These are phyloP conservation scores for Auricularia heimuer DNA, from an alignment of 768 basidiomycete genomes.

Conservation along the genomic window DNA sequence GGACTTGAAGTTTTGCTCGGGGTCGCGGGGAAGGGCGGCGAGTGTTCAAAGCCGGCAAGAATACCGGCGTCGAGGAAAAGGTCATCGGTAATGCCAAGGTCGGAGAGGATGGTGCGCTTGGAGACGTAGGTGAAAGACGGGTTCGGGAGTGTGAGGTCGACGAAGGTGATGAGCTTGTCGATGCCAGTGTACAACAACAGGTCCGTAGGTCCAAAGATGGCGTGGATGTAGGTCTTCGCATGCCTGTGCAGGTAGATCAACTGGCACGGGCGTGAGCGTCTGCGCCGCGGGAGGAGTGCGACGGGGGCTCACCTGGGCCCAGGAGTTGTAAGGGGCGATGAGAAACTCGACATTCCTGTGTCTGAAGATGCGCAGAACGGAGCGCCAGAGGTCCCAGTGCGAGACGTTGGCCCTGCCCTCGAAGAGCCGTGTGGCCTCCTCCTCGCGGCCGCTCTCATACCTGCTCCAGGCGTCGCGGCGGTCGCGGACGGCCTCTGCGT, in stretches of 20 bases:
- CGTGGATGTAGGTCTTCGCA: slow-evolving; percentile 86
- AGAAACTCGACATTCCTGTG: slow-evolving; percentile 94
- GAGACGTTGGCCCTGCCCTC: slow-evolving; percentile 57
- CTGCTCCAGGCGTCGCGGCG: slow-evolving; percentile 82
- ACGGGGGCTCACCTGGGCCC: slow-evolving; percentile 73
- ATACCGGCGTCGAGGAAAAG: slow-evolving; percentile 94
- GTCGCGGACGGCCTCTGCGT: slow-evolving; percentile 60
- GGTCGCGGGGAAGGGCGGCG: slow-evolving; percentile 72
- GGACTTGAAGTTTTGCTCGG: slow-evolving; percentile 63
- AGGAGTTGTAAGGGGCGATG: slow-evolving; percentile 89
- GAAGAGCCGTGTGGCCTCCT: slow-evolving; percentile 76
- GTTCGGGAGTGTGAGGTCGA: slow-evolving; percentile 60
- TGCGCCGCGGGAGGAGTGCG: background rate
- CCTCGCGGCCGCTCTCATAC: slow-evolving; percentile 88
- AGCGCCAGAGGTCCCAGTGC: slow-evolving; percentile 92
- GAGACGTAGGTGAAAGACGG: slow-evolving; percentile 79
- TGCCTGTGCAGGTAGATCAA: slow-evolving; percentile 93
- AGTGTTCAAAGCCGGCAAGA: slow-evolving; percentile 80
- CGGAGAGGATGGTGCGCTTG: slow-evolving; percentile 62
- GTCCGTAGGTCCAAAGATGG: slow-evolving; percentile 87
- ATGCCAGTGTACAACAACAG: slow-evolving; percentile 79
- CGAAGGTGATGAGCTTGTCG: slow-evolving; percentile 80
- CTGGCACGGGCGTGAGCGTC: slow-evolving; percentile 29
- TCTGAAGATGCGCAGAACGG: slow-evolving; percentile 85
- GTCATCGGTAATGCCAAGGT: slow-evolving; percentile 63